Evolutionary conservation across 2,329 filamentous ascomycete genomes (phyloP), one percentile per base, ranked within the genome.

Genomic region (Ambrosiella beaveri): DNA sequence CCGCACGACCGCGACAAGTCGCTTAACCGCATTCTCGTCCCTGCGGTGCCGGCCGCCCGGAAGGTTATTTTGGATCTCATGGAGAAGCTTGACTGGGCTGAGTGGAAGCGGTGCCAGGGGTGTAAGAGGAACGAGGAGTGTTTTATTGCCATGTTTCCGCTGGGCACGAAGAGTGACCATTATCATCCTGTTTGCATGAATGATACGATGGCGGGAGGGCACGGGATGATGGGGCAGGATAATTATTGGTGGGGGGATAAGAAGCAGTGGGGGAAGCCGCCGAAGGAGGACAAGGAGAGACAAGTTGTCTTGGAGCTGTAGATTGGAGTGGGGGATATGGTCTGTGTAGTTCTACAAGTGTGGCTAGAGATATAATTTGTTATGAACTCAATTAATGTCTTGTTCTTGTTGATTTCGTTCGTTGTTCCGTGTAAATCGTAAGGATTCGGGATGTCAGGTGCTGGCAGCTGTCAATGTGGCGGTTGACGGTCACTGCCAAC

Each of bases 131-230:
- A 78, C 50, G 75, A 84, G 66, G 66, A 81, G 2, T 80, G 80
- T 61, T 74, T 79, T 51, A 70, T 83, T n/a, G 79, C 80, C 1
- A 81, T 84, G 64, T 85, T 80, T 80, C 81, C 81, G 0, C 70
- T 74, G 65, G 81, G 81, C 0, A 71, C 68, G 0, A 64, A 68
- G 0, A 71, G 78, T 35, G 80, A 84, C 64, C 77, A 81, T 63
- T 72, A 57, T 47, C 12, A 12, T 7, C 61, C 61, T 5, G 49
- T 15, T 17, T 62, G 61, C 55, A 37, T 54, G 15, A 62, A 50
- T 37, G 54, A 50, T 4, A 56, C 45, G 8, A 51, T 53, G 44
- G 11, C 35, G n/a, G 40, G 41, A 7, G 12, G 27, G 49, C n/a
- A 44, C 15, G 37, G 17, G 35, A 6, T 38, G 17, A 27, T 19